Conservation (phyloP, 805 yeast genomes). For the Candida insectalens region DNA sequence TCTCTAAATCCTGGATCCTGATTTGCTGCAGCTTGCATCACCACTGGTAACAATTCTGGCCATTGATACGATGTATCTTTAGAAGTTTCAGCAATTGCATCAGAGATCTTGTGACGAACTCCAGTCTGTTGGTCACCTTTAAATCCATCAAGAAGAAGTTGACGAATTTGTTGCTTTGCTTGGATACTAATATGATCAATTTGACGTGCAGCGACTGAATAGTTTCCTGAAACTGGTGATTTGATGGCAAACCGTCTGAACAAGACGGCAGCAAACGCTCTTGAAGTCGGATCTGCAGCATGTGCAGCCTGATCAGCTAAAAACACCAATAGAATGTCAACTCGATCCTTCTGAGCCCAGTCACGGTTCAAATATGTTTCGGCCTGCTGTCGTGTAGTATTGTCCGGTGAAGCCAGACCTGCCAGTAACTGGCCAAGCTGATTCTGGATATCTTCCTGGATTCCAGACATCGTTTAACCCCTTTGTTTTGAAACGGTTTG, state of each 20-base stretch:
- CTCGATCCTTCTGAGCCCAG: conserved; percentile 64
- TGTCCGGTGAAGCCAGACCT: conserved; percentile 74
- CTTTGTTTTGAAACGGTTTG: too few species aligned
- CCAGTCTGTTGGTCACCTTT: conserved; percentile 54
- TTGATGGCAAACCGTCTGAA: conserved; percentile 80
- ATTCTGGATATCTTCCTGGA: conserved; percentile 53
- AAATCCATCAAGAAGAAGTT: conserved; percentile 65
- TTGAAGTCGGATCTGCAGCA: conserved; percentile 50
- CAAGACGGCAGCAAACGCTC: conserved; percentile 76
- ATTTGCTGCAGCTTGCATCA: conserved; percentile 48
- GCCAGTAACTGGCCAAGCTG: conserved; percentile 47
- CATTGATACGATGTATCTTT: conserved; percentile 56
- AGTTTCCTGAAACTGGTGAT: conserved; percentile 56
- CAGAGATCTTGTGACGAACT: conserved; percentile 86
- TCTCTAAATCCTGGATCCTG: conserved; percentile 66
- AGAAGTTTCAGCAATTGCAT: conserved; percentile 89
- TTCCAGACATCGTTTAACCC: conserved; percentile 29
- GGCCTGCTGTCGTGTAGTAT: conserved; percentile 61
- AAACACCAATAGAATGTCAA: conserved; percentile 63
- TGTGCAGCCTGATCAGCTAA: conserved; percentile 69
- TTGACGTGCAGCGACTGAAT: conserved; percentile 64
- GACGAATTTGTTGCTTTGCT: conserved; percentile 53
- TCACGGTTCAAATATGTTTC: conserved; percentile 63
- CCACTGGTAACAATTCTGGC: conserved; percentile 70
- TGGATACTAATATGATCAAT: conserved; percentile 57